Base-by-base conservation (phyloP, 805 yeast genomes). In the Nakazawaea wickerhamii region DNA sequence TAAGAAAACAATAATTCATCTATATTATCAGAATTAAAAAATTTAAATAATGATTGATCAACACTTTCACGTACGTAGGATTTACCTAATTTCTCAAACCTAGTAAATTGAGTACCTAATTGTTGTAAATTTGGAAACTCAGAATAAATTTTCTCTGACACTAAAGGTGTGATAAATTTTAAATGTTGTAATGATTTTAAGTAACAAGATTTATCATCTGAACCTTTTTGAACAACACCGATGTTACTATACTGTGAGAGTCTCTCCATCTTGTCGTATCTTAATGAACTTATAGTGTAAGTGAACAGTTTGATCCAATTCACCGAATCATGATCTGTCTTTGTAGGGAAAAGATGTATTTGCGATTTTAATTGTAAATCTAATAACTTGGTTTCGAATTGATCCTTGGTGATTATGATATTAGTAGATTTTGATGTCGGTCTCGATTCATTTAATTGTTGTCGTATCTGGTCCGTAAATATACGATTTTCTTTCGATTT, bases 291-390 rank as follows among this genome's bases (percentile, higher is more conserved):
- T 5, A 82, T 67, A 0, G 87, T 68, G 49, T 78, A 73, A 0
- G 84, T 64, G 48, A 81, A 69, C 13, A 81, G 71, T 36, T 66
- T 71, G 13, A 81, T 53, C 79, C 86, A 79, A 4, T 61, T 67
- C 1, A 67, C 43, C 1, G 73, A 59, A 38, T 79, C 85, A 36
- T 57, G 66, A 5, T 54, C 53, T 36, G 65, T 74, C 59, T 65
- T 68, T 1, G 73, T 67, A 13, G 70, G 73, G 50, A 79, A 77
- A 1, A 79, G 55, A 48, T 77, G 77, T 17, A 75, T 57, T 3
- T 71, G 70, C 49, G 66, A 50, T 25, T 63, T 50, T 5, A 80
- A 58, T 55, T 79, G 80, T 7, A 73, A 57, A 28, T 65, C 65
- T 11, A 70, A 57, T 1, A 79, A 46, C 4, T 68, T 52, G 11